Base-by-base conservation (phyloP, 2,329 filamentous ascomycete species). In the Beauveria asiatica region DNA sequence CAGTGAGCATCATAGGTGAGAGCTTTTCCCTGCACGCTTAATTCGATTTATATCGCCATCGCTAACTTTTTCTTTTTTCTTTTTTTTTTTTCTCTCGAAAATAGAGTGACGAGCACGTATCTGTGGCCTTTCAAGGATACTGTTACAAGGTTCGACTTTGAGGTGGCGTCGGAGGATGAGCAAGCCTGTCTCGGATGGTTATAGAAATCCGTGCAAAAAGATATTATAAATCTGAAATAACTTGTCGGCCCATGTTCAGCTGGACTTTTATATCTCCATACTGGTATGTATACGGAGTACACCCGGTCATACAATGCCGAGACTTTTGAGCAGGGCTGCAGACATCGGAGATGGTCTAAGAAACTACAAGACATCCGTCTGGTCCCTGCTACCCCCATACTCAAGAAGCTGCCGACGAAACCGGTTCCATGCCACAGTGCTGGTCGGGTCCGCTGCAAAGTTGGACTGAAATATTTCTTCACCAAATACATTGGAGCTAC, bases 81-180 rank as follows among this genome's bases (percentile, higher is more conserved):
- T 33, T 52, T 19, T 19, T 13, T 1, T 44, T 23, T 13, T 60
- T 9, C n/a, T n/a, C n/a, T n/a, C 25, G 59, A 30, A 62, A 45
- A 17, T 5, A 83, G 81, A 55, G 78, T 83, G 0, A 83, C 80
- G 0, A 76, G 72, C 33, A 75, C 73, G 3, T 79, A 78, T 55
- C 68, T 83, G 8, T 81, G 77, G 68, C 80, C 80, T 0, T 83
- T 74, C 64, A 78, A 76, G 19, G 80, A 83, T 55, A 79, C 83
- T 60, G 68, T 83, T 1, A 73, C 74, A 17, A 71, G 80, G 19
- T 83, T 82, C 64, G 81, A 83, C 63, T 83, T 83, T 63, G 80
- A 83, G 58, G 76, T 80, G 23, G 73, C 75, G 3, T 62, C 67
- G 10, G 73, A 73, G 48, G 75, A 76, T 61, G 72, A 76, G 61